phyloP scores from a whole-genome alignment of 2,329 filamentous ascomycete genomes.

The Ceratocystis diversiconidia region DNA sequence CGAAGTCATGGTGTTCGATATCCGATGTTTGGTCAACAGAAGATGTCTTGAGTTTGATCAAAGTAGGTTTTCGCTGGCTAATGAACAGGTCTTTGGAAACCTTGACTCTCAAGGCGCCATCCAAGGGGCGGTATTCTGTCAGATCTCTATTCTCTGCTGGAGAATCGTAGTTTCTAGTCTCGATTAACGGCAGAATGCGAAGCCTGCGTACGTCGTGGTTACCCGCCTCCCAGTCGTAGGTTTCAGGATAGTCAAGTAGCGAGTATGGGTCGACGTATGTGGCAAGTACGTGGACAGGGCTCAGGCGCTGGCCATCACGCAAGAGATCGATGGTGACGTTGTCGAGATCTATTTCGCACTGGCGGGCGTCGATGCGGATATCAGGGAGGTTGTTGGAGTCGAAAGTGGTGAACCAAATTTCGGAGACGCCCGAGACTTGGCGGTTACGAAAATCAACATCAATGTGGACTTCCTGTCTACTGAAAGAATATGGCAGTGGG shows the following conservation, averaged over 20 bases:
- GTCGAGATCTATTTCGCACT: slow-evolving; percentile 42
- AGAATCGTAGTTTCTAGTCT: slow-evolving; percentile 38
- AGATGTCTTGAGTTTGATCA: slow-evolving; percentile 36
- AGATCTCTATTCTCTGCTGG: slow-evolving; percentile 41
- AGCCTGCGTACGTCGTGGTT: slow-evolving; percentile 64
- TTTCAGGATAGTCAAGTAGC: slow-evolving; percentile 44
- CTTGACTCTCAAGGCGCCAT: slow-evolving; percentile 35
- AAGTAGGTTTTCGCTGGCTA: slow-evolving; percentile 27
- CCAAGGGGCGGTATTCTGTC: slow-evolving; percentile 41
- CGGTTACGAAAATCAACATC: slow-evolving; percentile 74
- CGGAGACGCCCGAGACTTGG: slow-evolving; percentile 61
- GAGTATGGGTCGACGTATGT: slow-evolving; percentile 53
- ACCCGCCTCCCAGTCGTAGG: slow-evolving; percentile 50
- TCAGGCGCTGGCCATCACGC: slow-evolving; percentile 24
- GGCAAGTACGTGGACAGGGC: slow-evolving; percentile 21
- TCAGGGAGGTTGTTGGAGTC: slow-evolving; percentile 42
- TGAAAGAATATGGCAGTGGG: slow-evolving; percentile 38
- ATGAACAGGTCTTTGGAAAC: slow-evolving; percentile 18
- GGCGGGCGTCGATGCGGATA: slow-evolving; percentile 46
- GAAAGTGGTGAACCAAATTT: slow-evolving; percentile 60
- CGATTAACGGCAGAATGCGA: slow-evolving; percentile 43
- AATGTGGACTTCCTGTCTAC: slow-evolving; percentile 76
- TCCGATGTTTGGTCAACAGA: slow-evolving; percentile 25
- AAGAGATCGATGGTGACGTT: slow-evolving; percentile 37
- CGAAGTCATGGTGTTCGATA: slow-evolving; percentile 28